Evolutionary conservation across 768 basidiomycete genomes (phyloP).

Genomic region (Tricholoma saponaceum): DNA sequence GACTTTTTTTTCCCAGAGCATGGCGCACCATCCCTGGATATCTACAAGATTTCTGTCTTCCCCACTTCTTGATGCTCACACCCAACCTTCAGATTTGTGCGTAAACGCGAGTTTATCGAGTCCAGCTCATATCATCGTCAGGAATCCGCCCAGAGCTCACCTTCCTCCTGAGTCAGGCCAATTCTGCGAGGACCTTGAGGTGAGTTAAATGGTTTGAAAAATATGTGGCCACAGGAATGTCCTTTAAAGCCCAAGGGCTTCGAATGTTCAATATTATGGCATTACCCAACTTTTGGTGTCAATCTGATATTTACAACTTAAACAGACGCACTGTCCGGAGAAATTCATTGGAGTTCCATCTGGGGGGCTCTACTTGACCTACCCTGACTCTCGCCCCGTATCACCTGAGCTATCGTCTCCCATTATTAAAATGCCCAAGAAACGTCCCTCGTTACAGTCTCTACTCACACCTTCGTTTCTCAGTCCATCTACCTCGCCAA

Average conservation of each 20-base stretch:
- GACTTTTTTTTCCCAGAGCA: constrained; percentile 1
- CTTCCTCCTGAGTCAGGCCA: constrained; percentile 19
- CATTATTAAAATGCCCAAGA: constrained; percentile 37
- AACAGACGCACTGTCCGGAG: constrained; percentile 17
- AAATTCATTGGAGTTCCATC: constrained; percentile 3
- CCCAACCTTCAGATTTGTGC: constrained; percentile 3
- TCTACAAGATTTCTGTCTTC: constrained; percentile 4
- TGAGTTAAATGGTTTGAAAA: constrained; percentile 7
- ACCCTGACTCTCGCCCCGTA: constrained; percentile 4
- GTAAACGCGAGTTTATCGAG: constrained; percentile 4
- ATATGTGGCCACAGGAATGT: background rate
- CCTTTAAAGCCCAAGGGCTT: constrained; percentile 6
- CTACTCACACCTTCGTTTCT: constrained; percentile 47
- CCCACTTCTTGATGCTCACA: constrained; percentile 11
- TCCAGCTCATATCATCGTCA: constrained; percentile 17
- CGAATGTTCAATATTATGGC: constrained; percentile 2
- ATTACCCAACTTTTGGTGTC: background rate
- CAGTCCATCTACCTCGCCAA: constrained; percentile 25
- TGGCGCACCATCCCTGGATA: constrained; percentile 7
- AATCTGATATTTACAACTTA: constrained; percentile 10
- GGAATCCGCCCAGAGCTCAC: constrained; percentile 27
- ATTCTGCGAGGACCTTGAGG: constrained; percentile 19
- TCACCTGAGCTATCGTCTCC: constrained; percentile 2
- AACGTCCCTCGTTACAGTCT: constrained; percentile 51
- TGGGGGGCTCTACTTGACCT: constrained; percentile 14